Conservation (phyloP, 257 asterid species). For the Solanum dulcamara region DNA sequence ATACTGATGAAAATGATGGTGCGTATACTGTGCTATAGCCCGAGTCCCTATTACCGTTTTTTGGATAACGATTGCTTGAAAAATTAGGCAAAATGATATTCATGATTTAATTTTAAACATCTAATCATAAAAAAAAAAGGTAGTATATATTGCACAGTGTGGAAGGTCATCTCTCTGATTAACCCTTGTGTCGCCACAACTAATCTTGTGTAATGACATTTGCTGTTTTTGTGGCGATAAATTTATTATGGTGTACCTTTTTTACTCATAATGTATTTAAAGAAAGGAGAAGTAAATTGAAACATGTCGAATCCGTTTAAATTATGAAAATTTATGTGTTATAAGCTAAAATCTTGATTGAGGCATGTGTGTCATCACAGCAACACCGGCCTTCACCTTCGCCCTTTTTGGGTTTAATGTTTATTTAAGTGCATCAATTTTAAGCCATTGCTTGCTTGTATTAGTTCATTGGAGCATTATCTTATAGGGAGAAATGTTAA, state of each 20-base stretch:
- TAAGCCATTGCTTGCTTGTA: not conserved
- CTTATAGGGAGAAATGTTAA: not conserved
- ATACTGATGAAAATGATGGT: constrained; percentile 27
- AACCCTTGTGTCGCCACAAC: not conserved
- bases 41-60: too few species aligned
- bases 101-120: not conserved
- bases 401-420: not conserved
- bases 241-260: not conserved
- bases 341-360: not conserved
- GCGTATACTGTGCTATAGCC: not conserved
- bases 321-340: not conserved
- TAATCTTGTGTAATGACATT: not conserved
- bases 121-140: not conserved
- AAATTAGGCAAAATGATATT: not conserved
- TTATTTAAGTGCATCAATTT: not conserved
- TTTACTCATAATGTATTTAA: not conserved
- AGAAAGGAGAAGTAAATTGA: not conserved
- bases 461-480: not conserved
- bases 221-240: not conserved
- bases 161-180: not conserved
- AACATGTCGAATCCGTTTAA: not conserved
- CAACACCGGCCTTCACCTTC: not conserved
- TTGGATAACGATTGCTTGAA: not conserved
- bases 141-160: not conserved
- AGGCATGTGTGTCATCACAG: not conserved